A percentile compares a stretch with the other conserved stretches of the same genome.
Evolutionary conservation across 2,329 filamentous ascomycete species (phyloP).

Genomic region (Pseudophaeomoniella oleicola): DNA sequence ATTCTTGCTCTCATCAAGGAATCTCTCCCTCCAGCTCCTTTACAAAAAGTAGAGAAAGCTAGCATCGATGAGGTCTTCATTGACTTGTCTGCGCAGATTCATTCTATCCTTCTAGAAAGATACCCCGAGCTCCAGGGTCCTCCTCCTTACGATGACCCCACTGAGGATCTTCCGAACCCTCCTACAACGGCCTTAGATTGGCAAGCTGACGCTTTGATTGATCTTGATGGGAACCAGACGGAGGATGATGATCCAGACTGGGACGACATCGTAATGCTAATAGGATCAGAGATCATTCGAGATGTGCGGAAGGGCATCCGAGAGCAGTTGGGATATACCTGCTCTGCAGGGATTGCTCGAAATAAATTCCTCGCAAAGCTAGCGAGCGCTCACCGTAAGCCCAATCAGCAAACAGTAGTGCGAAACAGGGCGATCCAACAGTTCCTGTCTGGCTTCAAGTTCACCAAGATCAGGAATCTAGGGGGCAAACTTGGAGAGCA

Average conservation of each 20-base stretch:
- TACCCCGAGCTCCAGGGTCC: conserved; percentile 58
- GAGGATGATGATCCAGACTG: conserved; percentile 81
- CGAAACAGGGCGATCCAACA: conserved; percentile 66
- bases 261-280: conserved; percentile 80
- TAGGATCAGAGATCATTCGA: conserved; percentile 80
- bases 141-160: conserved; percentile 59
- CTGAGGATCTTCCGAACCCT: conserved; percentile 58
- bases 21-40: conserved; percentile 42
- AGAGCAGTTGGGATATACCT: conserved; percentile 68
- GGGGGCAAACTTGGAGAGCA: conserved; percentile 90
- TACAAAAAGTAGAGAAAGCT: conserved; percentile 78
- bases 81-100: conserved; percentile 75
- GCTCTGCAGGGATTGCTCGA: conserved; percentile 71
- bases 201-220: conserved; percentile 68
- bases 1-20: conserved; percentile 71
- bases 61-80: conserved; percentile 93
- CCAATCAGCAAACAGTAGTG: conserved; percentile 87
- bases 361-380: conserved; percentile 97
- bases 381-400: conserved; percentile 82
- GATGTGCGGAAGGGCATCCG: conserved; percentile 56
- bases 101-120: conserved; percentile 56
- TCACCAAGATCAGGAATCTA: conserved; percentile 89
- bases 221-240: conserved; percentile 55
- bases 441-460: conserved; percentile 75
- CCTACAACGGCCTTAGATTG: conserved; percentile 64